phyloP scores from a whole-genome alignment of 768 basidiomycete genomes.

The Suillus tomentosus region DNA sequence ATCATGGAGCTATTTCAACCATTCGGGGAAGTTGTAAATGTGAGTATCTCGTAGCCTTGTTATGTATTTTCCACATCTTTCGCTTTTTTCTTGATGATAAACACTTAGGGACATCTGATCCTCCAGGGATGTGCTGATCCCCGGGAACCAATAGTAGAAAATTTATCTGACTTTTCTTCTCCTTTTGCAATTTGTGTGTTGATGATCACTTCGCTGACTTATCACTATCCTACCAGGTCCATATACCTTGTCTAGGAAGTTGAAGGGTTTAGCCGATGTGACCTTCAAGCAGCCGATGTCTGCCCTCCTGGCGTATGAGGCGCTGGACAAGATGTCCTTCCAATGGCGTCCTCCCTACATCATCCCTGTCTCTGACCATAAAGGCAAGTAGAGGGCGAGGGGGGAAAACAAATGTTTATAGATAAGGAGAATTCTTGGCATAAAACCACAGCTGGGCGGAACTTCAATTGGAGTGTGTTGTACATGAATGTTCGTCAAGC shows the following conservation, averaged over 20 bases:
- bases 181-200: neutral
- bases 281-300: constrained; percentile 45
- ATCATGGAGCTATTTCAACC: constrained; percentile 61
- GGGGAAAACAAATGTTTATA: constrained; percentile 56
- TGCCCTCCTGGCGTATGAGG: constrained; percentile 72
- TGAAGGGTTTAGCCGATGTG: constrained; percentile 67
- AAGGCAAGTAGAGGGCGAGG: constrained; percentile 43
- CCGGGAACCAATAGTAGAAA: constrained; percentile 58
- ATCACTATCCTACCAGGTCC: constrained; percentile 41
- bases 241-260: constrained; percentile 48
- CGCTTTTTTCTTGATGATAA: constrained; percentile 39
- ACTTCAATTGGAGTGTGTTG: constrained; percentile 91
- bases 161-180: constrained; percentile 36
- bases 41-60: constrained; percentile 37
- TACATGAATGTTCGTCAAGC: constrained; percentile 91
- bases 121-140: constrained; percentile 41
- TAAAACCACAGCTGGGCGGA: constrained; percentile 69
- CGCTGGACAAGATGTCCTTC: constrained; percentile 81
- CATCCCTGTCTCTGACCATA: constrained; percentile 77
- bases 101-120: constrained; percentile 53
- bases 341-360: constrained; percentile 92
- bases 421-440: constrained; percentile 58
- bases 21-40: constrained; percentile 79
- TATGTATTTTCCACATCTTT: neutral
- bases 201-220: neutral